Conservation (phyloP, 441 rosid species). For the Euphorbia corollata region DNA sequence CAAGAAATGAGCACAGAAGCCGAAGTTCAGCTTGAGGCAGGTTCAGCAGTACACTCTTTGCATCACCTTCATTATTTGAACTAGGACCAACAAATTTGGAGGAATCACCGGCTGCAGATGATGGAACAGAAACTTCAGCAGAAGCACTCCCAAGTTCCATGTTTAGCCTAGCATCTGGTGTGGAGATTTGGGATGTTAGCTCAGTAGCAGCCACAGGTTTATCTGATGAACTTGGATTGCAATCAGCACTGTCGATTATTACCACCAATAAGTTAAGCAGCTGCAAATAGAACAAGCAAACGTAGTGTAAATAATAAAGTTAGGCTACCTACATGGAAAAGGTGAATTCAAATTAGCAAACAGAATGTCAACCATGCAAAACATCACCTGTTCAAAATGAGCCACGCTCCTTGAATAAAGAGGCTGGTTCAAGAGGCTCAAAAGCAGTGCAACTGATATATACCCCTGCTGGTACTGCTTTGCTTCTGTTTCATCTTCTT, state of each 20-base stretch:
- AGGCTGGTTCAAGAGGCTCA: slow-evolving; percentile 90
- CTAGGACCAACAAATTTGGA: slow-evolving; percentile 39
- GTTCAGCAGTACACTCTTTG: slow-evolving; percentile 48
- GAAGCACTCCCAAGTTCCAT: slow-evolving; percentile 34
- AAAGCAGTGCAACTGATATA: slow-evolving; percentile 63
- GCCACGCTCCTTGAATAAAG: slow-evolving; percentile 90
- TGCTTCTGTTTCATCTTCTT: slow-evolving; percentile 34
- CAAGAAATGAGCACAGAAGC: slow-evolving; percentile 87
- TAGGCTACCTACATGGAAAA: slow-evolving; percentile 7
- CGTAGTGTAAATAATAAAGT: background rate
- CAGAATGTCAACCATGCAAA: slow-evolving; percentile 1
- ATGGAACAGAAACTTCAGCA: slow-evolving; percentile 35
- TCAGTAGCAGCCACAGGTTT: slow-evolving; percentile 42
- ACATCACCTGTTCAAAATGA: slow-evolving; percentile 89
- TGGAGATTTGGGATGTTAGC: slow-evolving; percentile 32
- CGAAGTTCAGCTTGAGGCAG: slow-evolving; percentile 82
- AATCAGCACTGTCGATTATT: slow-evolving; percentile 69
- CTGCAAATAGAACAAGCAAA: slow-evolving; percentile 38
- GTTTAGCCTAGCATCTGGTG: slow-evolving; percentile 37
- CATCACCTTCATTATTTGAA: slow-evolving; percentile 51
- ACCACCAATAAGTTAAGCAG: slow-evolving; percentile 87
- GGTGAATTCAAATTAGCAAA: slow-evolving; percentile 8
- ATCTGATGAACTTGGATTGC: slow-evolving; percentile 48
- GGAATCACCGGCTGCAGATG: slow-evolving; percentile 34
- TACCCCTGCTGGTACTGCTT: slow-evolving; percentile 40